Evolutionary conservation across 2,329 filamentous ascomycete species (phyloP).

Genomic region (Penicillium concentricum): DNA sequence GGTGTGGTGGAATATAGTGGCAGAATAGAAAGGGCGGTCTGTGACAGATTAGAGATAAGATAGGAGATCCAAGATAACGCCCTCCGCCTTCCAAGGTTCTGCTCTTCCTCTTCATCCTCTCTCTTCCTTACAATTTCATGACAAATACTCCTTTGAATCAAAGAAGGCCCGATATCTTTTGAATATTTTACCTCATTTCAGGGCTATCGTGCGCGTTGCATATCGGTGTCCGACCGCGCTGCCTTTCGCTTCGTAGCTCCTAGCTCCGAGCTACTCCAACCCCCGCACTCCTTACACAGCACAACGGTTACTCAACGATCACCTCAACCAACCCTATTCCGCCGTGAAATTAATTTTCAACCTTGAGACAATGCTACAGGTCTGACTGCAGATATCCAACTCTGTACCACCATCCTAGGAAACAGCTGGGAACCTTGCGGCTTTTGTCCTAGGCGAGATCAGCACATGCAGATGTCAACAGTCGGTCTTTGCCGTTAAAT

Average conservation of each 20-base stretch:
- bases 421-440: not conserved
- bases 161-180: not conserved
- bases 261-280: conserved; percentile 11
- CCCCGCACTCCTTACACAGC: conserved; percentile 8
- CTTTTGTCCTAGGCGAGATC: conserved; percentile 3
- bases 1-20: not conserved
- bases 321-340: not conserved
- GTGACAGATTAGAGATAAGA: not conserved
- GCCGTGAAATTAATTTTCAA: not conserved
- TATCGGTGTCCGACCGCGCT: not conserved
- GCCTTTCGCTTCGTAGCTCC: conserved; percentile 1
- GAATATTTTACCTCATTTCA: not conserved
- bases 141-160: not conserved
- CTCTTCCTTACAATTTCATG: not conserved
- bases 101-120: not conserved
- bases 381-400: conserved; percentile 5
- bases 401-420: conserved; percentile 3
- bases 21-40: conserved; percentile 1
- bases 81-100: conserved; percentile 2
- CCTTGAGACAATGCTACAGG: conserved; percentile 7
- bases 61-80: conserved; percentile 3
- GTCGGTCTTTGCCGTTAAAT: conserved; percentile 5
- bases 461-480: conserved; percentile 9
- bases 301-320: conserved; percentile 2
- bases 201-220: not conserved